A percentile compares a stretch with the other conserved stretches of the same genome.
Evolutionary conservation across 2,329 filamentous ascomycete genomes (phyloP).

Genomic region (Diaporthe velutina): DNA sequence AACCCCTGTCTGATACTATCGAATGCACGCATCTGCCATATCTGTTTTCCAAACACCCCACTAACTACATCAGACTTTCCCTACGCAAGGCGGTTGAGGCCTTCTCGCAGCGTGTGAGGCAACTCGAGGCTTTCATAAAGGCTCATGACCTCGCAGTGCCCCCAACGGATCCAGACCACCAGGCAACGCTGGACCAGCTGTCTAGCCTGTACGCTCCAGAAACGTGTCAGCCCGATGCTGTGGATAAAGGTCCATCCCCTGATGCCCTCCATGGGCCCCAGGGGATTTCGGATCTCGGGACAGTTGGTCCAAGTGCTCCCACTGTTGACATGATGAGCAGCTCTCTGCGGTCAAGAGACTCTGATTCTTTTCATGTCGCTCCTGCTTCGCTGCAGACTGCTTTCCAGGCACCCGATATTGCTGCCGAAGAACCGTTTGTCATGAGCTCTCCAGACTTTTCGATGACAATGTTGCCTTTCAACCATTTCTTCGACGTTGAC

Average conservation of each 20-base stretch:
- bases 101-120: slow-evolving; percentile 4
- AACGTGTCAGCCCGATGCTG: too few species aligned
- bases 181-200: not conserved
- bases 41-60: too few species aligned
- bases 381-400: not conserved
- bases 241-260: not conserved
- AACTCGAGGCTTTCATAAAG: not conserved
- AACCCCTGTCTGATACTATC: not conserved
- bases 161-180: not conserved
- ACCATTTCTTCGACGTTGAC: not conserved
- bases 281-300: not conserved
- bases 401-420: not conserved
- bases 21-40: not conserved
- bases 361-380: not conserved
- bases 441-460: not conserved
- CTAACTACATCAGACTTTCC: not conserved
- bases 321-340: not conserved
- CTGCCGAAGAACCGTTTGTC: not conserved
- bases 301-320: not conserved
- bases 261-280: not conserved
- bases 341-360: not conserved
- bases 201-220: not conserved
- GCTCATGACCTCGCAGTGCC: not conserved
- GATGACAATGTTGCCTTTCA: not conserved
- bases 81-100: slow-evolving; percentile 4